These are phyloP conservation scores for Boletus semigastroideus DNA, from an alignment of 1,284 basidiomycete species.

Conservation along the genomic window DNA sequence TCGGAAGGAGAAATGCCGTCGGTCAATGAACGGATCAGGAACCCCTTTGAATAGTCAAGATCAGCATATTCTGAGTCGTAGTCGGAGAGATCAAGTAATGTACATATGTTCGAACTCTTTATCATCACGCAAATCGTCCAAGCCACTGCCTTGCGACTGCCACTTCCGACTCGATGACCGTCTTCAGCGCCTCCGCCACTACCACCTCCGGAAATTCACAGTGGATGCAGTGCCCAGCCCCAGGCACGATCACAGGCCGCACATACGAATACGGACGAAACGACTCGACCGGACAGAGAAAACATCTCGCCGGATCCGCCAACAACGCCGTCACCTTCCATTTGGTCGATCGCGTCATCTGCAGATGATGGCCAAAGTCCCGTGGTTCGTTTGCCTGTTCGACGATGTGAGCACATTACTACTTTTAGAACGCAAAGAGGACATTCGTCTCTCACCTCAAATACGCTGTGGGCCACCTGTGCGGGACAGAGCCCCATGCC, in stretches of 20 bases:
- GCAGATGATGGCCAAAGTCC: constrained; percentile 17
- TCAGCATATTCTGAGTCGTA: too few relatives aligned
- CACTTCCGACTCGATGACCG: constrained; percentile 11
- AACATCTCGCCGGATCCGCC: constrained; percentile 19
- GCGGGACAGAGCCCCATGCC: too few relatives aligned
- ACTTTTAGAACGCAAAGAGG: not conserved
- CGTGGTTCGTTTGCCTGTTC: constrained; percentile 24
- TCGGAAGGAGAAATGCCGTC: too few relatives aligned
- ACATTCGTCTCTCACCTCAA: constrained; percentile 6
- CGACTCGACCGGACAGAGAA: constrained; percentile 7
- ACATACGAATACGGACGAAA: constrained; percentile 17
- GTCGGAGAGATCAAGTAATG: too few relatives aligned
- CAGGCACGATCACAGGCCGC: constrained; percentile 13
- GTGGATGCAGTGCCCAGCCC: constrained; percentile 27
- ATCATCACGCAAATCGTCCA: too few relatives aligned
- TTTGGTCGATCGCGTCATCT: not conserved
- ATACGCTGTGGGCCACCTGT: not conserved
- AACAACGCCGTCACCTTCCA: constrained; percentile 20
- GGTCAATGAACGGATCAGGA: too few relatives aligned
- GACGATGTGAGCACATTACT: too few relatives aligned
- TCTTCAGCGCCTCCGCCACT: constrained; percentile 25
- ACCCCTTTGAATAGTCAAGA: too few relatives aligned
- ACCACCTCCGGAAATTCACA: constrained; percentile 23
- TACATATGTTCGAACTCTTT: too few relatives aligned
- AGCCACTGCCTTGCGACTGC: too few relatives aligned